Percentiles rank a stretch among this genome's conserved stretches.
Conservation (phyloP, 169 alveolate species). For the Cryptosporidium muris region DNA sequence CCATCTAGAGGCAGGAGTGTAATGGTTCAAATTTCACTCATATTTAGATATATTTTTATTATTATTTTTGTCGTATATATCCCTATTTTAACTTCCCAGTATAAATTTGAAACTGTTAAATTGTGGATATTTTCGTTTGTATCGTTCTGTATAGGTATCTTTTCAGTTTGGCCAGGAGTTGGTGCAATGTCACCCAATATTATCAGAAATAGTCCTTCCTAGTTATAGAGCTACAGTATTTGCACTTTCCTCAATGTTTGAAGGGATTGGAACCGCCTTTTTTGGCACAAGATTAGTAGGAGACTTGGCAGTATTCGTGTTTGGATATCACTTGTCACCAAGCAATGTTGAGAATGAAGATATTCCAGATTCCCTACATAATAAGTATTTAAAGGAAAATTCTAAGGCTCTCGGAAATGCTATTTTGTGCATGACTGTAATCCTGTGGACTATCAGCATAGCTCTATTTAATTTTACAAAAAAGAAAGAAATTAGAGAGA, state of each 20-base stretch:
- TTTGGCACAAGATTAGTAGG: conserved; percentile 68
- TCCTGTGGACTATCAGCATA: conserved; percentile 45
- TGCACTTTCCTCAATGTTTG: conserved; percentile 54
- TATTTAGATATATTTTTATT: conserved; percentile 33
- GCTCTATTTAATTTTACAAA: conserved; percentile 29
- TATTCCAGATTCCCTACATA: neutral
- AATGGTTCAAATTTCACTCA: conserved; percentile 57
- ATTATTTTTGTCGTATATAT: conserved; percentile 10
- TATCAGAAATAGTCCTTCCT: conserved; percentile 58
- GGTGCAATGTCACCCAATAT: conserved; percentile 59
- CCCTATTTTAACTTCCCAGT: conserved; percentile 18
- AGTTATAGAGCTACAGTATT: conserved; percentile 66
- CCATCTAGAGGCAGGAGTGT: conserved; percentile 55
- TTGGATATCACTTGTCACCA: conserved; percentile 1
- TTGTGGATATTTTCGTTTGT: conserved; percentile 4
- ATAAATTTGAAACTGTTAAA: conserved; percentile 2
- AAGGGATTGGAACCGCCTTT: conserved; percentile 58
- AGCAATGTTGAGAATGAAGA: neutral
- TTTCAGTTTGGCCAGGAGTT: conserved; percentile 70
- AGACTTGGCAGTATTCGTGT: conserved; percentile 30
- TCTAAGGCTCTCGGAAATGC: conserved; percentile 51
- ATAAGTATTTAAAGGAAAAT: neutral
- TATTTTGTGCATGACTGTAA: conserved; percentile 57
- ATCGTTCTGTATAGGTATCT: conserved; percentile 38
- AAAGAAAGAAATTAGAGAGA: conserved; percentile 1